Conservation (phyloP, 192 early-diverging fungal genomes). For the Chytriomyces sp. region DNA sequence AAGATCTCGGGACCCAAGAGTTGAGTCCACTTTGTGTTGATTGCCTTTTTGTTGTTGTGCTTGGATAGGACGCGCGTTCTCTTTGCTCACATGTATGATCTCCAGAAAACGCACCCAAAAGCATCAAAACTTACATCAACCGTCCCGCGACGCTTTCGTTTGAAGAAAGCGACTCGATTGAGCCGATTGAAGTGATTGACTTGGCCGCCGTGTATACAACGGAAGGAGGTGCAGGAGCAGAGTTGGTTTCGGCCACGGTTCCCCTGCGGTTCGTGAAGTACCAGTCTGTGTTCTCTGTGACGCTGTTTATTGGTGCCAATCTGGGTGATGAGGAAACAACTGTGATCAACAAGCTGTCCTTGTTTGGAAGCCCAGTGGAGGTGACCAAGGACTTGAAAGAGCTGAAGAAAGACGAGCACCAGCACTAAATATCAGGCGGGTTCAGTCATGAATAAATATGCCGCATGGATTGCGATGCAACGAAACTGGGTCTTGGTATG, state of each 20-base stretch:
- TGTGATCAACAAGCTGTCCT: constrained; percentile 70
- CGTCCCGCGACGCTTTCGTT: constrained; percentile 75
- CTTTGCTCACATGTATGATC: no score
- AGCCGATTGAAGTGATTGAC: constrained; percentile 75
- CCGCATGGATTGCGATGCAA: no score
- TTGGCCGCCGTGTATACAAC: constrained; percentile 54
- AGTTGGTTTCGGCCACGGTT: constrained; percentile 51
- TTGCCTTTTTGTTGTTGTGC: no score
- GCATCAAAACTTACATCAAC: constrained; percentile 86
- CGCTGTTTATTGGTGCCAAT: constrained; percentile 72
- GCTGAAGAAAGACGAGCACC: constrained; percentile 44
- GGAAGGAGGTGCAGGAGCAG: not conserved
- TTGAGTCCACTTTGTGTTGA: no score
- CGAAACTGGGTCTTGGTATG: no score
- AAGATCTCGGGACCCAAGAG: no score
- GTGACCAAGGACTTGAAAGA: constrained; percentile 59
- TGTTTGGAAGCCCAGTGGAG: constrained; percentile 74
- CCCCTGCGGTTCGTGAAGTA: constrained; percentile 90
- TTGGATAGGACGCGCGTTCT: no score
- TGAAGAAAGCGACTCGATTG: constrained; percentile 78
- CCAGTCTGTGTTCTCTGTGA: constrained; percentile 81
- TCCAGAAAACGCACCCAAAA: constrained; percentile 80
- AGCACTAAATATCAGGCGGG: constrained; percentile 8
- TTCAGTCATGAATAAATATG: no score
- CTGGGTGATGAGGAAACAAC: constrained; percentile 81